Base-by-base conservation (phyloP, 2,329 filamentous ascomycete genomes). In the Balansia obtecta region DNA sequence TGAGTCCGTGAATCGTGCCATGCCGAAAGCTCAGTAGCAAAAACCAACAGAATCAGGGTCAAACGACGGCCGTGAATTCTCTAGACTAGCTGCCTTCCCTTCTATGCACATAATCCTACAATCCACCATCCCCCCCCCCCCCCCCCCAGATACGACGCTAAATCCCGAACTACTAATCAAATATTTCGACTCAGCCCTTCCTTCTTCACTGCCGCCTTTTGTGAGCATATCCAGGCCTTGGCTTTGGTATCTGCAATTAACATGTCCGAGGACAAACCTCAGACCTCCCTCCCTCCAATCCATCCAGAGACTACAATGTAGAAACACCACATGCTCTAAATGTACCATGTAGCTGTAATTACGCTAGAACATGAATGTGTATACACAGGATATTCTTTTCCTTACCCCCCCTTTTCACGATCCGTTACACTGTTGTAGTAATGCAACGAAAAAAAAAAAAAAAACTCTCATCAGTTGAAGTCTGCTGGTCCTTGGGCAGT, bases 401-500 rank as follows among this genome's bases (percentile, higher is more conserved):
- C 27, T 27, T 27, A 6, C 5, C 27, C n/a, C n/a, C n/a, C n/a
- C n/a, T 27, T 27, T 41, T 37, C 37, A 33, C 33, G 10, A 32
- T n/a, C 16, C 16, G 16, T 10, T 4, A 30, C 30, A 33, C 33
- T 32, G 42, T 16, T 16, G 18, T 45, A 20, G 7, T 44, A 7
- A 27, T 27, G 27, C 8, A 27, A 27, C 27, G 27, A 5, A 27
- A n/a, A n/a, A n/a, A n/a, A n/a, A n/a, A n/a, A n/a, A n/a, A n/a
- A n/a, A n/a, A 27, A 27, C 27, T 1, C 27, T 27, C 27, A 8
- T 27, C 27, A 78, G 62, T 79, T 68, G 59, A 80, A 81, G 45
- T 69, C 64, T 7, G 73, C 75, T 3, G 69, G 70, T 4, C 76
- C 77, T 54, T 72, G 71, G 0, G 71, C 71, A 42, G 69, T 70